Conservation (phyloP, 1,139 yeast genomes). For the Pichia terricola region DNA sequence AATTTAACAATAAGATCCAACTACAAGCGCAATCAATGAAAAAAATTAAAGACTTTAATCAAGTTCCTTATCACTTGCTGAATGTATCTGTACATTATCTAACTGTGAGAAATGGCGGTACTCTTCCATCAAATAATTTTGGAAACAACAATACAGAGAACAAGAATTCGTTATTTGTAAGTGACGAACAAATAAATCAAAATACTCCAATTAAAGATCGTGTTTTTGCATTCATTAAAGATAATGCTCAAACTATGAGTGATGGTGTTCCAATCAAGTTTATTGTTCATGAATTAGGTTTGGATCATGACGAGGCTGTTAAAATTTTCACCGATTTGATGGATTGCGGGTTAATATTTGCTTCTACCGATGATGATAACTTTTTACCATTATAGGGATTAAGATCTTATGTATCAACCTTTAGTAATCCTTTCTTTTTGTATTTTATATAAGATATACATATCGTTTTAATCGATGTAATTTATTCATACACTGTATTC, state of each 20-base stretch:
- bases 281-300: slow-evolving; percentile 45
- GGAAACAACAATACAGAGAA: background rate
- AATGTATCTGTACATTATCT: slow-evolving; percentile 42
- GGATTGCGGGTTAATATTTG: slow-evolving; percentile 58
- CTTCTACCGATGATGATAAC: slow-evolving; percentile 41
- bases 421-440: background rate
- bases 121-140: slow-evolving; percentile 10
- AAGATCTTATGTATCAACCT: too few relatives aligned
- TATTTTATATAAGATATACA: background rate
- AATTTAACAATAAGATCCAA: slow-evolving; percentile 56
- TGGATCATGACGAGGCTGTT: slow-evolving; percentile 29
- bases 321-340: slow-evolving; percentile 42
- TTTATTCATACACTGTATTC: slow-evolving; percentile 12
- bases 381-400: slow-evolving; percentile 9
- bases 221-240: slow-evolving; percentile 31
- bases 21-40: slow-evolving; percentile 57
- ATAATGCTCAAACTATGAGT: slow-evolving; percentile 45
- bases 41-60: slow-evolving; percentile 59
- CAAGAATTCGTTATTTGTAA: background rate
- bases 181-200: too few relatives aligned
- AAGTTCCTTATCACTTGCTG: slow-evolving; percentile 66
- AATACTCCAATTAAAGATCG: slow-evolving; percentile 4
- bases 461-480: too few relatives aligned
- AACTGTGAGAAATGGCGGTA: slow-evolving; percentile 33
- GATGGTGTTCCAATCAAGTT: slow-evolving; percentile 65